A percentile compares a stretch with the other conserved stretches of the same genome.
phyloP scores from a whole-genome alignment of 192 early-diverging fungal genomes.

The Coemansia sp. region DNA sequence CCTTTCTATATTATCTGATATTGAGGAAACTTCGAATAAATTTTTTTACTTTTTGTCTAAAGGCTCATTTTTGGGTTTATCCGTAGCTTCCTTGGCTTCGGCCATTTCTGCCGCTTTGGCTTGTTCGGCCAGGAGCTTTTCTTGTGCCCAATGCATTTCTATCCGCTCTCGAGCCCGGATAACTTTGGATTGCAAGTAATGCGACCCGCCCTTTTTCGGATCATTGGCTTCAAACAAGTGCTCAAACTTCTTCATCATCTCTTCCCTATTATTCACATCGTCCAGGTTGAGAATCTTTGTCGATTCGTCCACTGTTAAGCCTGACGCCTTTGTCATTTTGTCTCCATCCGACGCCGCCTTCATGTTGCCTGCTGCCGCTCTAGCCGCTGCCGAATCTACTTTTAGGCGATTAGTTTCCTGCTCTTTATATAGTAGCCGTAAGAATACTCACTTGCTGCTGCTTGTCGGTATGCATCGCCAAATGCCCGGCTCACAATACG shows the following conservation, averaged over 20 bases:
- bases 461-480: conserved; percentile 89
- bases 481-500: conserved; percentile 88
- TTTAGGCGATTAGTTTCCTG: too few species aligned
- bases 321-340: conserved; percentile 70
- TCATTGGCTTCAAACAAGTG: conserved; percentile 87
- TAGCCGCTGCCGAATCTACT: conserved; percentile 64
- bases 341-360: conserved; percentile 58
- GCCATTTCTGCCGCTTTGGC: conserved; percentile 8
- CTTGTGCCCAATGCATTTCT: conserved; percentile 78
- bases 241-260: conserved; percentile 73
- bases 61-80: conserved; percentile 36
- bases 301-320: conserved; percentile 88
- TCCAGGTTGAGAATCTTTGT: conserved; percentile 84
- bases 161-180: conserved; percentile 91
- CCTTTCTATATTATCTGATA: background rate
- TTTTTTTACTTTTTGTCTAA: conserved; percentile 21
- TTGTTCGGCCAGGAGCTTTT: conserved; percentile 45
- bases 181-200: conserved; percentile 94
- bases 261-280: conserved; percentile 61
- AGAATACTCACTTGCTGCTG: conserved; percentile 54
- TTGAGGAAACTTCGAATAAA: background rate
- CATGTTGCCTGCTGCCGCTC: conserved; percentile 65
- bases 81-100: background rate
- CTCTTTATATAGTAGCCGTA: background rate
- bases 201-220: conserved; percentile 79